phyloP scores from a whole-genome alignment of 257 asterid species.

The Gardenia jasminoides region DNA sequence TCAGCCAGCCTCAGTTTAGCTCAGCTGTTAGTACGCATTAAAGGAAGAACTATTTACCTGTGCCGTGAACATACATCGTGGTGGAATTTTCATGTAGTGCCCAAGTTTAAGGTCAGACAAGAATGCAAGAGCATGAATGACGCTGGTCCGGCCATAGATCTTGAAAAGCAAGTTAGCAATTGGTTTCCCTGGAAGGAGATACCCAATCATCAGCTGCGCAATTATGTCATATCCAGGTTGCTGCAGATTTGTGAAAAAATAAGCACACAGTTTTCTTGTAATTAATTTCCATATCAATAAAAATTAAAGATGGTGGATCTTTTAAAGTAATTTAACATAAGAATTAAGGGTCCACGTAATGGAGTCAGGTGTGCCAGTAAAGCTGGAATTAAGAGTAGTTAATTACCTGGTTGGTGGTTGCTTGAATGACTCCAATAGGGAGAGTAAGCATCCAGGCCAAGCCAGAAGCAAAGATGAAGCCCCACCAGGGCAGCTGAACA shows the following conservation, averaged over 20 bases:
- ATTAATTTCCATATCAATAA: too few relatives aligned
- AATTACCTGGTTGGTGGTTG: slow-evolving; percentile 84
- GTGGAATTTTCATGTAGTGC: slow-evolving; percentile 97
- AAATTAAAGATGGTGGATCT: too few relatives aligned
- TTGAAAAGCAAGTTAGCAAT: slow-evolving; percentile 89
- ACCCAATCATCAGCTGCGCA: slow-evolving; percentile 87
- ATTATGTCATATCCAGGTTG: slow-evolving; percentile 97
- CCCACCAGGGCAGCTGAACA: slow-evolving; percentile 97
- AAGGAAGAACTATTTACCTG: slow-evolving; percentile 43
- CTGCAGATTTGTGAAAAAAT: slow-evolving; percentile 34
- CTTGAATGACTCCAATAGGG: slow-evolving; percentile 94
- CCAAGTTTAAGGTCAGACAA: slow-evolving; percentile 90
- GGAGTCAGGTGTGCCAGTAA: too few relatives aligned
- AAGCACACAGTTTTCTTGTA: too few relatives aligned
- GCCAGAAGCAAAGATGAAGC: slow-evolving; percentile 72
- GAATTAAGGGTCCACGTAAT: too few relatives aligned
- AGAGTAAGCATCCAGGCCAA: slow-evolving; percentile 83
- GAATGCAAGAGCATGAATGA: slow-evolving; percentile 82
- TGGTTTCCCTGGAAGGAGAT: slow-evolving; percentile 87
- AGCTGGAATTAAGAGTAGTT: too few relatives aligned
- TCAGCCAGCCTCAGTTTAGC: too few relatives aligned
- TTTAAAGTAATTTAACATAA: too few relatives aligned
- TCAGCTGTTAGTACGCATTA: too few relatives aligned
- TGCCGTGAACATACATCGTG: slow-evolving; percentile 77
- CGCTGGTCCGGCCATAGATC: slow-evolving; percentile 80